Evolutionary conservation across 768 basidiomycete species (phyloP).

Genomic region (Calocybe gangraenosa): DNA sequence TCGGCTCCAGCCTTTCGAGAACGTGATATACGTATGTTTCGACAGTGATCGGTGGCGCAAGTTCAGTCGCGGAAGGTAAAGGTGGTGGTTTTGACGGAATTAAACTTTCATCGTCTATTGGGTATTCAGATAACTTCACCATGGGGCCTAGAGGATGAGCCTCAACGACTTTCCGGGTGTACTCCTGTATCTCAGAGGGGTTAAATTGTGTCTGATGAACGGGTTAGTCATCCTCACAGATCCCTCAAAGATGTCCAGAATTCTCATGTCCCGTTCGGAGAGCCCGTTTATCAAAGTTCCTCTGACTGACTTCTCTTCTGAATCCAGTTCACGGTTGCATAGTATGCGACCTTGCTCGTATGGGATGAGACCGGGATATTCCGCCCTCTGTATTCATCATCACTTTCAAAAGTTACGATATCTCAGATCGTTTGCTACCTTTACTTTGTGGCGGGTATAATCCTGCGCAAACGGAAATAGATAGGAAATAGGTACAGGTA

Average conservation of each 20-base stretch:
- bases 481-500: not conserved
- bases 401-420: not conserved
- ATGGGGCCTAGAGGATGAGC: constrained; percentile 54
- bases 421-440: constrained; percentile 38
- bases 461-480: constrained; percentile 42
- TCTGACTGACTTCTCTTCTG: constrained; percentile 66
- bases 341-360: constrained; percentile 43
- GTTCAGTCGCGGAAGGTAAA: constrained; percentile 30
- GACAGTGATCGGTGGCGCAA: constrained; percentile 36
- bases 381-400: constrained; percentile 40
- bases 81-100: constrained; percentile 40
- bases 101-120: constrained; percentile 27
- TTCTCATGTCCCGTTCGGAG: constrained; percentile 53
- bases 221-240: constrained; percentile 40
- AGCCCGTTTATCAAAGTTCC: constrained; percentile 80
- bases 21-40: constrained; percentile 73
- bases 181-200: constrained; percentile 52
- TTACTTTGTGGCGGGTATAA: constrained; percentile 78
- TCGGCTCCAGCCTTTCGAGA: constrained; percentile 42
- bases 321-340: constrained; percentile 44
- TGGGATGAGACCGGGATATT: constrained; percentile 84
- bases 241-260: constrained; percentile 83
- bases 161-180: constrained; percentile 48
- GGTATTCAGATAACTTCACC: constrained; percentile 27
- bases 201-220: not conserved